These are phyloP conservation scores for Dalbergia cultrata DNA, from an alignment of 306 rosid genomes.

Conservation along the genomic window DNA sequence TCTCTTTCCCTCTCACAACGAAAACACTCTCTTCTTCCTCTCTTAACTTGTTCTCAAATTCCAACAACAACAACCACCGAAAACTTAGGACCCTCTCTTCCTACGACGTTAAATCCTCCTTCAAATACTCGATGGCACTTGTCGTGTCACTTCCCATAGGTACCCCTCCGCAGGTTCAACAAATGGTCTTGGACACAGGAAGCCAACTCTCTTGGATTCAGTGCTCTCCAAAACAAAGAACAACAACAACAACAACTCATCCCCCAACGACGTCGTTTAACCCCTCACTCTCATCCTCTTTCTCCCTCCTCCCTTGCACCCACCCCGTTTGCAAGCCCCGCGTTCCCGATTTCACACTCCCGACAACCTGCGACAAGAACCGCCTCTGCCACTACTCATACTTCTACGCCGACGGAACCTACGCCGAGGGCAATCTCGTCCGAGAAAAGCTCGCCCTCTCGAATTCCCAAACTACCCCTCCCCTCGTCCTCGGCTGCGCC, in stretches of 20 bases:
- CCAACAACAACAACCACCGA: conserved; percentile 25
- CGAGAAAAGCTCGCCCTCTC: conserved; percentile 73
- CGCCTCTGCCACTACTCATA: conserved; percentile 93
- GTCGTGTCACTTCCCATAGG: conserved; percentile 85
- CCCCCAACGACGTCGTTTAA: conserved; percentile 68
- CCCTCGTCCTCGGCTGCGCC: conserved; percentile 82
- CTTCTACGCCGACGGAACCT: conserved; percentile 93
- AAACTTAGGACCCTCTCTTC: conserved; percentile 38
- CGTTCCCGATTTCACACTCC: conserved; percentile 88
- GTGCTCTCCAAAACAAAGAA: conserved; percentile 43
- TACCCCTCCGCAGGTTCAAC: conserved; percentile 87
- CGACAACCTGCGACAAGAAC: conserved; percentile 87
- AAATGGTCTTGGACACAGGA: conserved; percentile 90
- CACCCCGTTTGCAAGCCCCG: conserved; percentile 89
- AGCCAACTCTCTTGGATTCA: conserved; percentile 98
- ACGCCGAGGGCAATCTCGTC: conserved; percentile 94
- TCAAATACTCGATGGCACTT: conserved; percentile 79
- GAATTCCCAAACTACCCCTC: conserved; percentile 72
- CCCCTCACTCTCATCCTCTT: conserved; percentile 89
- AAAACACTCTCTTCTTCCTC: neutral
- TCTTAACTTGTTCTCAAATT: neutral
- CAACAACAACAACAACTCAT: conserved; percentile 44
- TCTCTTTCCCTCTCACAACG: conserved; percentile 65
- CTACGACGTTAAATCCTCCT: conserved; percentile 55
- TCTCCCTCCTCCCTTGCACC: conserved; percentile 75